Base-by-base conservation (phyloP, 129 eudicot species). In the Helianthus annuus region DNA sequence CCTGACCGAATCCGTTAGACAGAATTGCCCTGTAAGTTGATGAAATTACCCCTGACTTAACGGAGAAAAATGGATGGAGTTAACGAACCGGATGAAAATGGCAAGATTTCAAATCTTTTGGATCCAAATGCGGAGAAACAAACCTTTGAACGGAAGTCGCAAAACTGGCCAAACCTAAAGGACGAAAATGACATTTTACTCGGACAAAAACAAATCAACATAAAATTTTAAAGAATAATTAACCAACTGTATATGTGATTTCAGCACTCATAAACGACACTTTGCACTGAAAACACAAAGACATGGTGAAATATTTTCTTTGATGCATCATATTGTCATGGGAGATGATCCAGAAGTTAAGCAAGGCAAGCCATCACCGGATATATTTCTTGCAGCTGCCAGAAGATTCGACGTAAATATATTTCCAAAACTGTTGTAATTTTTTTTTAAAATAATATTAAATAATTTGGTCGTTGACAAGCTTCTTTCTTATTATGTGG, bases 301-400 rank as follows among this genome's bases (percentile, higher is more conserved):
- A 58, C 99, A 95, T 36, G 81, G 88, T 73, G 96, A 88, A 48
- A 64, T 95, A 45, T 95, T 95, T 71, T 84, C 96, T 49, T 82
- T 90, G 84, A 91, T 95, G 99, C 99, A 90, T 83, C 99, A 90
- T 82, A 80, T 95, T 36, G 99, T 95, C 55, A 79, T 70, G 77
- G 99, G 99, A 5, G 99, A 95, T 86, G 99, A 95, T 80, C 96
- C 96, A 32, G 99, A 95, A 86, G 97, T 95, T 66, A 91, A 88
- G 81, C 89, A 90, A 83, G 99, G 99, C 74, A 95, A 95, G 68
- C 99, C 97, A 73, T 83, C 99, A 74, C 97, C 97, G 14, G 99
- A 95, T 81, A 85, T 83, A 51, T 95, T 90, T 81, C 89, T 90
- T 58, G 88, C 97, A 52, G 99, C 97, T 5, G 84, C 95, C 75